Percentiles rank a stretch among this genome's conserved stretches.
Conservation (phyloP, 2,329 filamentous ascomycete species). For the Ceratocystis ficicola region DNA sequence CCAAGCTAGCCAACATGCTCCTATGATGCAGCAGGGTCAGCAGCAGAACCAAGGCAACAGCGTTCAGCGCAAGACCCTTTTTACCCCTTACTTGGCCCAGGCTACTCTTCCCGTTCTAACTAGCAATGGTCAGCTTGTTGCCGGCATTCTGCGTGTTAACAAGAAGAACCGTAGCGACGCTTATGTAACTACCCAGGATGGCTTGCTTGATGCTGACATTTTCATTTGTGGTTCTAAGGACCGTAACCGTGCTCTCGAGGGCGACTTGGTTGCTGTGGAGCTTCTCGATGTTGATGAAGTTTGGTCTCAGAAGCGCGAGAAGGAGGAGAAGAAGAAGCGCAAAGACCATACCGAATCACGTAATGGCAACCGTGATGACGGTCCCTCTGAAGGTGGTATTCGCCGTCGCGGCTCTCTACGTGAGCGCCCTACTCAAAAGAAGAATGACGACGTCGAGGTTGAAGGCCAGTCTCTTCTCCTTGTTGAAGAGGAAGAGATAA, state of each 20-base stretch:
- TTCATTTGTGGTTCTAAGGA: constrained; percentile 99
- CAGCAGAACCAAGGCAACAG: constrained; percentile 55
- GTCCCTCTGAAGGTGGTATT: constrained; percentile 65
- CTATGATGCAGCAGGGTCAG: constrained; percentile 50
- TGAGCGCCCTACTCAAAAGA: constrained; percentile 96
- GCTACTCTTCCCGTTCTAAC: constrained; percentile 84
- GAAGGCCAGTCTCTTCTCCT: constrained; percentile 93
- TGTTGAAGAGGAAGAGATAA: constrained; percentile 97
- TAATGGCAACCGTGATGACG: constrained; percentile 57
- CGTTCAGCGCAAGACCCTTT: constrained; percentile 93
- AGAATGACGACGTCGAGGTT: constrained; percentile 98
- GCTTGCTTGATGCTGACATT: constrained; percentile 84
- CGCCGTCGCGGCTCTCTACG: constrained; percentile 87
- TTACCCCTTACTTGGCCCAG: constrained; percentile 94
- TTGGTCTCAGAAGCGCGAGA: constrained; percentile 96
- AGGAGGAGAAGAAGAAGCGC: constrained; percentile 99
- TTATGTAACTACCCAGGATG: constrained; percentile 87
- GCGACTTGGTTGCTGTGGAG: constrained; percentile 89
- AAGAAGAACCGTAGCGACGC: constrained; percentile 99
- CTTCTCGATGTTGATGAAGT: constrained; percentile 96
- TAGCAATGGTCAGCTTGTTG: constrained; percentile 84
- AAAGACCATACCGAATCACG: constrained; percentile 96
- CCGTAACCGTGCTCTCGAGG: constrained; percentile 89
- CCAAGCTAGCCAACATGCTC: constrained; percentile 30
- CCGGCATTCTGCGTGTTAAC: constrained; percentile 93